Evolutionary conservation across 2,329 filamentous ascomycete species (phyloP).

Genomic region (Didymella glomerata): DNA sequence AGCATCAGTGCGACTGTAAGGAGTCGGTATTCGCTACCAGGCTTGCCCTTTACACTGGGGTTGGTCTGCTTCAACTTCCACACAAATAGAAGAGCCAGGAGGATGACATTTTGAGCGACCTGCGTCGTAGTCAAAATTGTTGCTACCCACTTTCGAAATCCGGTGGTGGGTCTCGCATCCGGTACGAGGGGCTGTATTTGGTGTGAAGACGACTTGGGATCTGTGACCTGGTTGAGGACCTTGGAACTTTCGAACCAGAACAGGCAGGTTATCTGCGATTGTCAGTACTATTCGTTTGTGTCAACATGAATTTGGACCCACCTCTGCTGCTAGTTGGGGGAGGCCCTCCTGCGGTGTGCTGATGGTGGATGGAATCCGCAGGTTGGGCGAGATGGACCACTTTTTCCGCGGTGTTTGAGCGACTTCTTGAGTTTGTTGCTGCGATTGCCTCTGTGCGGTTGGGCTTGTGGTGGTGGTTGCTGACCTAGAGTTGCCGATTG

Average conservation of each 20-base stretch:
- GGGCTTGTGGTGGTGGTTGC: constrained; percentile 26
- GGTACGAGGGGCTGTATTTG: constrained; percentile 66
- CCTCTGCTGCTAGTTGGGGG: constrained; percentile 53
- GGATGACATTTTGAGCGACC: constrained; percentile 93
- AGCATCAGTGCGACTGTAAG: constrained; percentile 96
- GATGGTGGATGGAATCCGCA: constrained; percentile 49
- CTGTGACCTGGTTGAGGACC: constrained; percentile 78
- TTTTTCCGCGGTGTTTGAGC: constrained; percentile 41
- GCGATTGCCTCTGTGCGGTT: constrained; percentile 21
- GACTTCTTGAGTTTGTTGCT: constrained; percentile 33
- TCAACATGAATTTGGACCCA: constrained; percentile 25
- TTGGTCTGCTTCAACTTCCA: constrained; percentile 92
- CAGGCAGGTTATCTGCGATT: constrained; percentile 81
- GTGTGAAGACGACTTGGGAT: constrained; percentile 56
- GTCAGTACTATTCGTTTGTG: constrained; percentile 24
- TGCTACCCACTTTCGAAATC: constrained; percentile 93
- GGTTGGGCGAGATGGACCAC: constrained; percentile 46
- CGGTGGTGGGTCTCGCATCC: constrained; percentile 77
- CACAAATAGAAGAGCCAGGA: constrained; percentile 89
- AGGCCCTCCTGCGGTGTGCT: constrained; percentile 51
- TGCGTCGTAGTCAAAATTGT: constrained; percentile 92
- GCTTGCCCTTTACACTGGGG: constrained; percentile 85
- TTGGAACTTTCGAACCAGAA: constrained; percentile 96
- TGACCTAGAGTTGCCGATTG: constrained; percentile 47
- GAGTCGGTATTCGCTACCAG: constrained; percentile 90